Evolutionary conservation across 2,329 filamentous ascomycete genomes (phyloP).

Genomic region (Penicillium brasilianum): DNA sequence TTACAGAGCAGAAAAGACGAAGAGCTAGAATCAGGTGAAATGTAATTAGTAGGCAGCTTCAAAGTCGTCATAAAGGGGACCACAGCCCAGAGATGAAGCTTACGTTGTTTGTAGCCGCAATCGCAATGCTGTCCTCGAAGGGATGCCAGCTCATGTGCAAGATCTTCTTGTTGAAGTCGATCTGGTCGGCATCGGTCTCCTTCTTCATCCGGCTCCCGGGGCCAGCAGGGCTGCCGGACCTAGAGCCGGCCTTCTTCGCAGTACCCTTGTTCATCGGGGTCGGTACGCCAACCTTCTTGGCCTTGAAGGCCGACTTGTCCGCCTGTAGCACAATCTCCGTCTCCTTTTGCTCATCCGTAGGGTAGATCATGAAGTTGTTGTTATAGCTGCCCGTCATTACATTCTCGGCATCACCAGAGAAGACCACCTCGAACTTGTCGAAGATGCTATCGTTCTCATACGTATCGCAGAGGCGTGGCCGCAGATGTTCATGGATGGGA

Average conservation of each 20-base stretch:
- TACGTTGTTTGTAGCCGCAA: slow-evolving; percentile 99
- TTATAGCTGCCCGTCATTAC: slow-evolving; percentile 99
- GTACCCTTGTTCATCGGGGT: slow-evolving; percentile 88
- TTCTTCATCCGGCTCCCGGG: slow-evolving; percentile 96
- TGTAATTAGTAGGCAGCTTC: slow-evolving; percentile 1
- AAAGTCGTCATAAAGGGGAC: slow-evolving; percentile 21
- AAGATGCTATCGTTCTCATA: slow-evolving; percentile 99
- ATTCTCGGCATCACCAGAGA: slow-evolving; percentile 97
- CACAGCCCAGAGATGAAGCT: slow-evolving; percentile 50
- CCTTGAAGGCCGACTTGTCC: slow-evolving; percentile 99
- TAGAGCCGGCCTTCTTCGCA: slow-evolving; percentile 84
- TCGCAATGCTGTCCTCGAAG: slow-evolving; percentile 98
- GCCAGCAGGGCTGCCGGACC: slow-evolving; percentile 85
- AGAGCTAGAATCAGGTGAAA: slow-evolving; percentile 60
- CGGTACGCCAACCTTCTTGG: slow-evolving; percentile 98
- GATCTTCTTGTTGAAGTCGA: slow-evolving; percentile 99
- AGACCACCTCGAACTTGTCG: slow-evolving; percentile 99
- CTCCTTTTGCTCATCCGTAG: slow-evolving; percentile 92
- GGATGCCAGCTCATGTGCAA: slow-evolving; percentile 99
- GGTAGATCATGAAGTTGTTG: slow-evolving; percentile 99
- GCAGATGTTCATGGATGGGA: slow-evolving; percentile 95
- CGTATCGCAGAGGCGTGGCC: slow-evolving; percentile 92
- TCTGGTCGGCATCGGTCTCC: slow-evolving; percentile 98
- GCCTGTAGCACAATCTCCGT: slow-evolving; percentile 97
- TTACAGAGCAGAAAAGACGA: slow-evolving; percentile 77